Percentiles rank a stretch among this genome's conserved stretches.
These are phyloP conservation scores for Cladosporium velox DNA, from an alignment of 2,329 filamentous ascomycete species.

Conservation along the genomic window DNA sequence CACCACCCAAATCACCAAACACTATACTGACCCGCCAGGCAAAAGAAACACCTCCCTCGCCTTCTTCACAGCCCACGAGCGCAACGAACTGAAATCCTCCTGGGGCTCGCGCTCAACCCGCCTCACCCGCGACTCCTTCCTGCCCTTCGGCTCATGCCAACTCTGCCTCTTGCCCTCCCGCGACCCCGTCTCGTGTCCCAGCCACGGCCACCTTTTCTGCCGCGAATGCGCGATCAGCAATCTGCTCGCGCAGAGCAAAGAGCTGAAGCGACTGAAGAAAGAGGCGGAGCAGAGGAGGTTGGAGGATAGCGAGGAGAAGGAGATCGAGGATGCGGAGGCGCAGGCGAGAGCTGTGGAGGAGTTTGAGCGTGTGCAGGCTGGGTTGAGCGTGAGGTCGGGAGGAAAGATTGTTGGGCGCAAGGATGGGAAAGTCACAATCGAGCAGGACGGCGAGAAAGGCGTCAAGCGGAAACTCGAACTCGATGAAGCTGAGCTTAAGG, in stretches of 20 bases:
- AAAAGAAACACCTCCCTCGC: constrained; percentile 90
- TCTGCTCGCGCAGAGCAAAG: constrained; percentile 86
- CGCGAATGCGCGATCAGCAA: constrained; percentile 90
- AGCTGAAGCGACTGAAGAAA: constrained; percentile 79
- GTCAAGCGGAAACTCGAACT: constrained; percentile 79
- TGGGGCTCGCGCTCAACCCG: constrained; percentile 85
- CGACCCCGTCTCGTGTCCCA: constrained; percentile 77
- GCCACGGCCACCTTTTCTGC: constrained; percentile 86
- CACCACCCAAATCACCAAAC: neutral
- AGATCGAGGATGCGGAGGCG: constrained; percentile 68
- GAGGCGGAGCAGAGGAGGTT: constrained; percentile 59
- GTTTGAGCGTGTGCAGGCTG: constrained; percentile 84
- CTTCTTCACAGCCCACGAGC: constrained; percentile 92
- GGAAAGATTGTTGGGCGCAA: constrained; percentile 48
- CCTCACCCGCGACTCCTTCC: constrained; percentile 84
- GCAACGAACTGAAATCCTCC: constrained; percentile 73
- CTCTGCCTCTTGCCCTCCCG: constrained; percentile 81
- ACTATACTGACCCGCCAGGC: constrained; percentile 32
- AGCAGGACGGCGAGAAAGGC: constrained; percentile 41
- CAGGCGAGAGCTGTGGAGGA: constrained; percentile 70
- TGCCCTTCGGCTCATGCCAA: constrained; percentile 85
- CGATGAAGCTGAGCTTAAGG: constrained; percentile 72
- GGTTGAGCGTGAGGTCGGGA: constrained; percentile 35
- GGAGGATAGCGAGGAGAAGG: constrained; percentile 63
- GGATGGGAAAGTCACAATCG: constrained; percentile 26